Evolutionary conservation across 1,284 basidiomycete species (phyloP), one percentile per base, ranked within the genome.

Genomic region (Agroathelia rolfsii): DNA sequence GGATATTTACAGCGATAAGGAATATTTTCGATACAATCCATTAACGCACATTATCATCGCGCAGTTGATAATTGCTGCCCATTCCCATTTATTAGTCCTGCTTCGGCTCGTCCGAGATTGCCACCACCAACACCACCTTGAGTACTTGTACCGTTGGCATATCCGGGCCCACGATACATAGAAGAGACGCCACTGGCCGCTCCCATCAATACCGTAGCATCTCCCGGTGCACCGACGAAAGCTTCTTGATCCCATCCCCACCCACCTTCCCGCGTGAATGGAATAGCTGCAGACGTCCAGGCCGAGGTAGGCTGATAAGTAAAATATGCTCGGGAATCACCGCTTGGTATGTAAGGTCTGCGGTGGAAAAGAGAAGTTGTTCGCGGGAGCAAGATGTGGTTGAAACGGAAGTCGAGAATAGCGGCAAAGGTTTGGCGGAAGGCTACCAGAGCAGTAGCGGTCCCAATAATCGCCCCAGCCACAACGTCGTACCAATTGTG

Each of bases 371-470:
- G 44, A 3, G 64, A 66, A 1, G 60, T 61, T 6, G 59, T 53
- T 2, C 63, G 58, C 2, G 68, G 69, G 23, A 72, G 59, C 20
- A 69, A 52, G 28, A 73, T 42, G 44, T 73, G 69, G 48, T 75
- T 73, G 56, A 72, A 72, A 9, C 70, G 51, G 51, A 70, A 75
- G 48, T 73, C 70, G 43, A 60, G 62, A 22, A 69, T 50, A n/a
- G 66, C 52, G 1, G 64, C 67, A 43, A 70, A 73, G 2, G 65
- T 71, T 46, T 68, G 65, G 11, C 71, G 61, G 53, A 66, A 76
- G 2, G 70, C 66, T 25, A 69, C 62, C 24, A 72, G 45, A 0
- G 72, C 68, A 10, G 55, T 61, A 30, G 49, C 45, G 3, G 57
- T 63, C 1, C 72, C 71, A 24, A 70, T 71, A 29, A 68, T 46